These are phyloP conservation scores for Ogataea polymorpha DNA, from an alignment of 805 yeast genomes.

Conservation along the genomic window DNA sequence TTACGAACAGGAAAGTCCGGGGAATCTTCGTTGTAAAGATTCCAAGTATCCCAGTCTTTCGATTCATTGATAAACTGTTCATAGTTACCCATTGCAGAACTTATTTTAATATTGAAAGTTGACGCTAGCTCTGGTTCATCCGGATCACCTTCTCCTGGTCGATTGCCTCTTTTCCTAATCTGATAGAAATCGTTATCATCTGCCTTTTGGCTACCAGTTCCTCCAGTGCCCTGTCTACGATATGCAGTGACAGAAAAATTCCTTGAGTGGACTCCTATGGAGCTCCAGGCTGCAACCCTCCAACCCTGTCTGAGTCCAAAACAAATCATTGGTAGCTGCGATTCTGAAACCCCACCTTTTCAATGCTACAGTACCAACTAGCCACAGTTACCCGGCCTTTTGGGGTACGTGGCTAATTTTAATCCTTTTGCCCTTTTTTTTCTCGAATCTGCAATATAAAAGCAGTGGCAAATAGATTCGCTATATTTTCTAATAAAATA, in stretches of 20 bases:
- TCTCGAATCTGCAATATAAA: slow-evolving; percentile 7
- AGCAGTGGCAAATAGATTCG: slow-evolving; percentile 11
- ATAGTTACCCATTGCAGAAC: slow-evolving; percentile 42
- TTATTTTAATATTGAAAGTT: slow-evolving; percentile 30
- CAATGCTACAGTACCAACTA: neutral
- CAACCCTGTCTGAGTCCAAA: slow-evolving; percentile 1
- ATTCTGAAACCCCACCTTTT: slow-evolving; percentile 9
- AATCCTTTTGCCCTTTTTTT: neutral
- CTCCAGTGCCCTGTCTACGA: slow-evolving; percentile 20
- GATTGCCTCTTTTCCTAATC: slow-evolving; percentile 30
- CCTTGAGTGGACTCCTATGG: neutral
- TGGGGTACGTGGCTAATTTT: neutral
- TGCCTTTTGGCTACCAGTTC: slow-evolving; percentile 9
- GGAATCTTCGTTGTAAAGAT: slow-evolving; percentile 33
- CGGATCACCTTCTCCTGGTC: slow-evolving; percentile 19
- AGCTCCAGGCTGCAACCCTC: neutral
- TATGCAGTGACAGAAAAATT: neutral
- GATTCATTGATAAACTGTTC: slow-evolving; percentile 34
- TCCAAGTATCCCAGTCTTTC: slow-evolving; percentile 36
- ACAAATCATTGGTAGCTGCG: slow-evolving; percentile 7
- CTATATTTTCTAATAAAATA: slow-evolving; percentile 5
- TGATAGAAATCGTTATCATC: slow-evolving; percentile 32
- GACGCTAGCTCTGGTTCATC: slow-evolving; percentile 26
- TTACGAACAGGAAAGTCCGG: slow-evolving; percentile 36
- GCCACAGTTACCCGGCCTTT: slow-evolving; percentile 3